These are phyloP conservation scores for Bremia lactucae DNA, from an alignment of 352 stramenopile genomes.

Conservation along the genomic window DNA sequence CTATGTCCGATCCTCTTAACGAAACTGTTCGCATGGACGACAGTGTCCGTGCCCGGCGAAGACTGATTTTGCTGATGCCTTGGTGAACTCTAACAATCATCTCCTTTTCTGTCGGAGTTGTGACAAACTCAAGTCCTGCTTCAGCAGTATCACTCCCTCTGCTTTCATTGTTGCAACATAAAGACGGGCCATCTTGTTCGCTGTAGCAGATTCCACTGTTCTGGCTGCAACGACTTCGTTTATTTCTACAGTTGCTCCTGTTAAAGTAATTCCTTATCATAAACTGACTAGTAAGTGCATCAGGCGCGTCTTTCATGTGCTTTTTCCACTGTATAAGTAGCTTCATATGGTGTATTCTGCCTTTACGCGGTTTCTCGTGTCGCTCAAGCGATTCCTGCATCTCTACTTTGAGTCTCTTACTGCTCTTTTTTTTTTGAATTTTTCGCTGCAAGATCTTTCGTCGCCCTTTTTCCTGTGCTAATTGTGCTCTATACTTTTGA, in stretches of 20 bases:
- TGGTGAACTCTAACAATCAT: slow-evolving; percentile 58
- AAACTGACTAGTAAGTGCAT: slow-evolving; percentile 2
- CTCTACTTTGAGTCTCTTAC: slow-evolving; percentile 19
- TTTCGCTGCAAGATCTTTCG: slow-evolving; percentile 39
- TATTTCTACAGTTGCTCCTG: slow-evolving; percentile 12
- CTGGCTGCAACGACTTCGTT: slow-evolving; percentile 6
- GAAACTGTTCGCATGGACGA: slow-evolving; percentile 41
- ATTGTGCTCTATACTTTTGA: slow-evolving; percentile 43
- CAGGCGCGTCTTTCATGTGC: slow-evolving; percentile 16
- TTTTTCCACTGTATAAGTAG: slow-evolving; percentile 67
- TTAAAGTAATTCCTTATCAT: slow-evolving; percentile 17
- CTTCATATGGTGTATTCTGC: slow-evolving; percentile 49
- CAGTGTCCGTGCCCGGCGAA: slow-evolving; percentile 50
- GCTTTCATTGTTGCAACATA: slow-evolving; percentile 15
- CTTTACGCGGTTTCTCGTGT: slow-evolving; percentile 23
- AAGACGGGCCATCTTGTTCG: slow-evolving; percentile 11
- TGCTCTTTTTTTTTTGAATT: slow-evolving; percentile 30
- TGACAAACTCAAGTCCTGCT: slow-evolving; percentile 48
- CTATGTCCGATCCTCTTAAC: slow-evolving; percentile 26
- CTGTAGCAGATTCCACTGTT: slow-evolving; percentile 13
- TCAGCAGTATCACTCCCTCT: slow-evolving; percentile 20
- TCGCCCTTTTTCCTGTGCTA: slow-evolving; percentile 49
- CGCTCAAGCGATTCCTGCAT: slow-evolving; percentile 16
- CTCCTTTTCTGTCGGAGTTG: slow-evolving; percentile 58
- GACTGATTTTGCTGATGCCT: slow-evolving; percentile 66